A percentile compares a stretch with the other conserved stretches of the same genome.
These are phyloP conservation scores for Coelastrella sp. DNA, from an alignment of 139 green algal species.

Conservation along the genomic window DNA sequence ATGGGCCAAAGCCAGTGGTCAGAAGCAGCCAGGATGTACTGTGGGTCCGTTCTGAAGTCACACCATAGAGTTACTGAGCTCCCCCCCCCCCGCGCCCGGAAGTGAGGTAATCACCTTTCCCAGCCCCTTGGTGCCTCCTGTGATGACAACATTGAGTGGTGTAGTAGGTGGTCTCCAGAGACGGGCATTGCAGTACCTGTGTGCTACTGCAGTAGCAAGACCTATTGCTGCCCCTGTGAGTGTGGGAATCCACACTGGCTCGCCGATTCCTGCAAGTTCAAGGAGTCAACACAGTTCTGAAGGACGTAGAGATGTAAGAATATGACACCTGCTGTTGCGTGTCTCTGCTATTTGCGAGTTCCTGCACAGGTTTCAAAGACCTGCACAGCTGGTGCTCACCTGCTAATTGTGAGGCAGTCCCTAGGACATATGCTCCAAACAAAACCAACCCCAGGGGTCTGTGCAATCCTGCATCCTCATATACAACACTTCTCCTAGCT, in stretches of 20 bases:
- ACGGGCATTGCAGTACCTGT: conserved; percentile 60
- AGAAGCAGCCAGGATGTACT: no score
- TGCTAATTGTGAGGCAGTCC: conserved; percentile 51
- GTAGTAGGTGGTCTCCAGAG: conserved; percentile 62
- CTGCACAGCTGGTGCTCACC: conserved; percentile 22
- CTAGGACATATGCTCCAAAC: conserved; percentile 57
- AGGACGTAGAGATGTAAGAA: no score
- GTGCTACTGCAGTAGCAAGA: conserved; percentile 58
- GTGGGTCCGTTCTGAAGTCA: no score
- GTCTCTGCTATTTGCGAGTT: no score
- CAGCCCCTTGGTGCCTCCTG: conserved; percentile 74
- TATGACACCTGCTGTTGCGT: no score
- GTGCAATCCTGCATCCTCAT: background rate
- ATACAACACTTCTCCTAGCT: background rate
- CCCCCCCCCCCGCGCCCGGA: no score
- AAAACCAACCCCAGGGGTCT: conserved; percentile 58
- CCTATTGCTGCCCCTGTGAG: conserved; percentile 60
- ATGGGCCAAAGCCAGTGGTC: no score
- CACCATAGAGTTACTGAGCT: no score
- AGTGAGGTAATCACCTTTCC: conserved; percentile 63
- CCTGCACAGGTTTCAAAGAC: no score
- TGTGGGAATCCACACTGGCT: conserved; percentile 49
- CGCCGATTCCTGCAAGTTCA: conserved; percentile 21
- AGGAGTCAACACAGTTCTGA: background rate
- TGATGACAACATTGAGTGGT: conserved; percentile 79